phyloP scores from a whole-genome alignment of 805 yeast genomes.

The Hanseniaspora lachancei region DNA sequence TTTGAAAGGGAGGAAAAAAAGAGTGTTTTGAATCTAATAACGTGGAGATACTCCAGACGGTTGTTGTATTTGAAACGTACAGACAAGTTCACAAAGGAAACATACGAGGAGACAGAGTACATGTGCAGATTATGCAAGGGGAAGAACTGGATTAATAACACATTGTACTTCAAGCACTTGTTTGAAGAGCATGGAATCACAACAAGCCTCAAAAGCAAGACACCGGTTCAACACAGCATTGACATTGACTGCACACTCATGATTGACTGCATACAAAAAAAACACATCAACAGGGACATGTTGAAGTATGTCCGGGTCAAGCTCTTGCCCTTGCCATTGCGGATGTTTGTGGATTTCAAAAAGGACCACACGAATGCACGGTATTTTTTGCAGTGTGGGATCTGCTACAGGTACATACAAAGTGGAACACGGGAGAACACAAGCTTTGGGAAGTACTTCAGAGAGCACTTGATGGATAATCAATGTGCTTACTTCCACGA shows the following conservation, averaged over 20 bases:
- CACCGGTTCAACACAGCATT: not conserved
- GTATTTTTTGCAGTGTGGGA: conserved; percentile 17
- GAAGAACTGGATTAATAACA: conserved; percentile 17
- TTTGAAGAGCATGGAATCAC: conserved; percentile 20
- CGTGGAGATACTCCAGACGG: conserved; percentile 11
- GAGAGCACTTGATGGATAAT: not conserved
- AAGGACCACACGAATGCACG: conserved; percentile 15
- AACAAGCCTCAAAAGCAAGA: conserved; percentile 9
- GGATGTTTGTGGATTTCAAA: conserved; percentile 14
- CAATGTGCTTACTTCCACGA: not conserved
- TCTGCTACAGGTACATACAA: conserved; percentile 17
- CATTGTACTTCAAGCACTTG: conserved; percentile 17
- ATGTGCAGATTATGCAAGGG: conserved; percentile 20
- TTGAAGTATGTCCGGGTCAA: conserved; percentile 12
- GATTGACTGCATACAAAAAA: not conserved
- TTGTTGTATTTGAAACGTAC: not conserved
- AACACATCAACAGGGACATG: conserved; percentile 13
- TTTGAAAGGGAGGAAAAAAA: not conserved
- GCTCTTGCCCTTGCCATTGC: conserved; percentile 17
- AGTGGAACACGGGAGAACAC: conserved; percentile 17
- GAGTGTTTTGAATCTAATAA: conserved; percentile 13
- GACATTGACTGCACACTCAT: not conserved
- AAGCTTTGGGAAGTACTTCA: not conserved
- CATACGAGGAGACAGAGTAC: conserved; percentile 10
- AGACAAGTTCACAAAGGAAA: not conserved